A percentile compares a stretch with the other conserved stretches of the same genome.
Conservation (phyloP, 1,284 basidiomycete species). For the Ustilago hordei region DNA sequence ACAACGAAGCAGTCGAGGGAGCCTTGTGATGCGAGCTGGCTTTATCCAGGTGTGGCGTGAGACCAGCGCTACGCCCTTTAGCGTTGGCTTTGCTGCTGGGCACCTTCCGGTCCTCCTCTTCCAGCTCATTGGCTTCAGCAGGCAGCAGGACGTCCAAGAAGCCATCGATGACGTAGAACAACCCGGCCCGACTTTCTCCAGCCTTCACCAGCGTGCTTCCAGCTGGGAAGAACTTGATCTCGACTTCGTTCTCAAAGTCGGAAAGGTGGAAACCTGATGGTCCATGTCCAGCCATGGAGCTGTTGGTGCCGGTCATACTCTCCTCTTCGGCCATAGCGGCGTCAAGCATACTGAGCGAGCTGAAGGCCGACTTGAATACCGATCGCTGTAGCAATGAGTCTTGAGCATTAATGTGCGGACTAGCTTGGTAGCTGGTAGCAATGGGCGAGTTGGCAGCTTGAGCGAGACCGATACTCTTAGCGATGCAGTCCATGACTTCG, state of each 20-base stretch:
- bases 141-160: constrained; percentile 92
- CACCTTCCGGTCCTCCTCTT: constrained; percentile 60
- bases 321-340: constrained; percentile 68
- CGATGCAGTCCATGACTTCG: constrained; percentile 96
- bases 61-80: constrained; percentile 6
- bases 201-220: constrained; percentile 88
- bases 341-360: constrained; percentile 79
- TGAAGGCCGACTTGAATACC: constrained; percentile 83
- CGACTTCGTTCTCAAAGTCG: constrained; percentile 92
- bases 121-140: constrained; percentile 63
- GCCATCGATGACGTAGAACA: constrained; percentile 98
- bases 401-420: constrained; percentile 54
- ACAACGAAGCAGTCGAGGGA: constrained; percentile 14
- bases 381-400: constrained; percentile 50
- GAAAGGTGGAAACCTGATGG: constrained; percentile 40
- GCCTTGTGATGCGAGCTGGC: constrained; percentile 11
- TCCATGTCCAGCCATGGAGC: constrained; percentile 48
- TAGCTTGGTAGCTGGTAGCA: constrained; percentile 68
- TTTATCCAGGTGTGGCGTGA: neutral
- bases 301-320: constrained; percentile 52
- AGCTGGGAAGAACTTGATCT: constrained; percentile 91
- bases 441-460: constrained; percentile 74
- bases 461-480: constrained; percentile 94
- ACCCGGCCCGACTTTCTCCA: constrained; percentile 87
- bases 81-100: constrained; percentile 10